phyloP scores from a whole-genome alignment of 148 eudicot species.

The Salicornia ramosissima region DNA sequence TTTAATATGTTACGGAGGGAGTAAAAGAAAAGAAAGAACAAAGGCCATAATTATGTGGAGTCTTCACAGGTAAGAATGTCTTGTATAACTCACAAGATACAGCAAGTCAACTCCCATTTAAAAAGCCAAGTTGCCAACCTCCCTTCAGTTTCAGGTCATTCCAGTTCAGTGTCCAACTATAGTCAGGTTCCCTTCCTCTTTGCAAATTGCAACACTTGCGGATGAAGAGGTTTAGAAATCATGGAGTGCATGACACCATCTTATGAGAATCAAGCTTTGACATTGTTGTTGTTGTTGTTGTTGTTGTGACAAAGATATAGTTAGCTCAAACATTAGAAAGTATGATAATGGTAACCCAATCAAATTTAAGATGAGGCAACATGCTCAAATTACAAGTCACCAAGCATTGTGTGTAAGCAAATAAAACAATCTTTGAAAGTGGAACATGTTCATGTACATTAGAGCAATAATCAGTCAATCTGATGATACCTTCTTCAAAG shows the following conservation, averaged over 20 bases:
- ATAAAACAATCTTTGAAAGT: neutral
- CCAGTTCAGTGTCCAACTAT: too few relatives aligned
- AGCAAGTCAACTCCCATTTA: too few relatives aligned
- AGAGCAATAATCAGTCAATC: constrained; percentile 1
- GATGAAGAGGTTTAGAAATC: neutral
- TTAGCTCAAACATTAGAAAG: neutral
- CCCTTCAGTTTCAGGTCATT: too few relatives aligned
- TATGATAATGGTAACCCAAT: neutral
- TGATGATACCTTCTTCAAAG: constrained; percentile 72
- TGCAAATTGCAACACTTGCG: too few relatives aligned
- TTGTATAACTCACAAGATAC: too few relatives aligned
- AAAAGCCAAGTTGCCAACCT: too few relatives aligned
- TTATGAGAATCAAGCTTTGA: too few relatives aligned
- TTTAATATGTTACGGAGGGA: too few relatives aligned
- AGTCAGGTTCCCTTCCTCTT: too few relatives aligned
- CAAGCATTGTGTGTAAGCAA: neutral
- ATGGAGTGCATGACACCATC: neutral
- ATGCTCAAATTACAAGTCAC: neutral
- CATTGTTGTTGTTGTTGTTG: neutral
- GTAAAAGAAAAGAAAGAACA: too few relatives aligned
- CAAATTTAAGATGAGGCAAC: neutral
- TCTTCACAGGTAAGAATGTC: too few relatives aligned
- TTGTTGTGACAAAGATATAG: neutral
- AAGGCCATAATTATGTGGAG: too few relatives aligned
- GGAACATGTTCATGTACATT: neutral